phyloP scores from a whole-genome alignment of 768 basidiomycete species.

The Lactarius vividus region DNA sequence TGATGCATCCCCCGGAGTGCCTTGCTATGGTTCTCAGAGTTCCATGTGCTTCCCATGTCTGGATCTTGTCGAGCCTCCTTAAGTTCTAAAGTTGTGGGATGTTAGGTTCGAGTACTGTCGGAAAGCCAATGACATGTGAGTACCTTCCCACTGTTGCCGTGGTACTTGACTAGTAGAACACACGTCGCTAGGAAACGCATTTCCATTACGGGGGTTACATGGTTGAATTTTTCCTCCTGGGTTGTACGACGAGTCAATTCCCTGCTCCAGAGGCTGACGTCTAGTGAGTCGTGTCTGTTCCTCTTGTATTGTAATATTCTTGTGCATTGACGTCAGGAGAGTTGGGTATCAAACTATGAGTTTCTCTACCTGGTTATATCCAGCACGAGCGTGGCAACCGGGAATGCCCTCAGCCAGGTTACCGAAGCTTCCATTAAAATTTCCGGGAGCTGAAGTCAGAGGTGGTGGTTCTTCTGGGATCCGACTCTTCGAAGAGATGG shows the following conservation, averaged over 20 bases:
- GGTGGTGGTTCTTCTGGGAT: not conserved
- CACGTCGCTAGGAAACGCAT: not conserved
- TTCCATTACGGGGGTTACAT: not conserved
- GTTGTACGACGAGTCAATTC: not conserved
- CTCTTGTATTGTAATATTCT: not conserved
- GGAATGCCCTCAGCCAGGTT: not conserved
- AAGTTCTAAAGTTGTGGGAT: not conserved
- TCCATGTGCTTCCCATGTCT: not conserved
- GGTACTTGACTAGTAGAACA: not conserved
- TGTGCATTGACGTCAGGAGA: not conserved
- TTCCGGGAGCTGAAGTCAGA: not conserved
- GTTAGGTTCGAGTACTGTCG: not conserved
- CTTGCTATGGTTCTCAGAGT: not conserved
- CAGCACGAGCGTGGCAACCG: not conserved
- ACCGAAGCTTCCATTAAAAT: not conserved
- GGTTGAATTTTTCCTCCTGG: not conserved
- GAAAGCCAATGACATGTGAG: not conserved
- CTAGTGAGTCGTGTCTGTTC: not conserved
- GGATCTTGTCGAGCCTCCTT: not conserved
- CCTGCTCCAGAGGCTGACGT: not conserved
- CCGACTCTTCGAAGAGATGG: not conserved
- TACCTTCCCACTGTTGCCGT: not conserved
- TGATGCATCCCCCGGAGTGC: not conserved
- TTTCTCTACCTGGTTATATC: not conserved
- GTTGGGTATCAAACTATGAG: not conserved